These are phyloP conservation scores for Marasmius fiardii DNA, from an alignment of 1,284 basidiomycete species.

Conservation along the genomic window DNA sequence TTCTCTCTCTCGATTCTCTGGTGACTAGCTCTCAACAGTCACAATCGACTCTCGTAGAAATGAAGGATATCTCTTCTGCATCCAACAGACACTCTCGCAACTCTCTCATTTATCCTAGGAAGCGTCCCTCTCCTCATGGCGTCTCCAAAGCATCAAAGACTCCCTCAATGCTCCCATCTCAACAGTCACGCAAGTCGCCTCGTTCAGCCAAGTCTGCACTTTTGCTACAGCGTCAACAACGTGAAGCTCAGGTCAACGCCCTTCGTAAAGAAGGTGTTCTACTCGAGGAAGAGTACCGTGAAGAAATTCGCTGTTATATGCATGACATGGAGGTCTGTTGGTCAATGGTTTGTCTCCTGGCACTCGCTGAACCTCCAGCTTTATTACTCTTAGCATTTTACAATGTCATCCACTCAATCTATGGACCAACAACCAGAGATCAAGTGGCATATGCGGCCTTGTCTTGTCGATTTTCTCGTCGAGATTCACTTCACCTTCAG, in stretches of 20 bases:
- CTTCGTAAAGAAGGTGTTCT: slow-evolving; percentile 67
- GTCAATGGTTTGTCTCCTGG: background rate
- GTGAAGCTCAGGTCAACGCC: slow-evolving; percentile 63
- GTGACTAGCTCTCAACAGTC: slow-evolving; percentile 38
- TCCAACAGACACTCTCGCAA: slow-evolving; percentile 58
- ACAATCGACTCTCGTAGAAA: slow-evolving; percentile 41
- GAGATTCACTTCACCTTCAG: slow-evolving; percentile 98
- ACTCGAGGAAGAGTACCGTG: slow-evolving; percentile 91
- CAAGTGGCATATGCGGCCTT: slow-evolving; percentile 97
- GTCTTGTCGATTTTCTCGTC: slow-evolving; percentile 97
- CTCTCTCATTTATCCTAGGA: slow-evolving; percentile 69
- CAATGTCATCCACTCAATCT: slow-evolving; percentile 85
- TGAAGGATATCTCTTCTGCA: slow-evolving; percentile 71
- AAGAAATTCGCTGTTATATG: slow-evolving; percentile 94
- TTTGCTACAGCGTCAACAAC: slow-evolving; percentile 56
- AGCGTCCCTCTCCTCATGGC: slow-evolving; percentile 76
- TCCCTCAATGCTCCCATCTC: slow-evolving; percentile 41
- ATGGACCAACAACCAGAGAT: slow-evolving; percentile 99
- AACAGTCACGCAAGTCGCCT: slow-evolving; percentile 53
- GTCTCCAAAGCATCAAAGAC: slow-evolving; percentile 65
- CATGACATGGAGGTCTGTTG: slow-evolving; percentile 92
- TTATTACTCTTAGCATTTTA: slow-evolving; percentile 58
- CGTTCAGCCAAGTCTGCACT: slow-evolving; percentile 58
- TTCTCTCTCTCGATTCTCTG: slow-evolving; percentile 4
- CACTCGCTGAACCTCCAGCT: slow-evolving; percentile 14